Percentiles rank a stretch among this genome's conserved stretches.
Evolutionary conservation across 805 yeast genomes (phyloP).

Genomic region (Candida arabinofermentans): DNA sequence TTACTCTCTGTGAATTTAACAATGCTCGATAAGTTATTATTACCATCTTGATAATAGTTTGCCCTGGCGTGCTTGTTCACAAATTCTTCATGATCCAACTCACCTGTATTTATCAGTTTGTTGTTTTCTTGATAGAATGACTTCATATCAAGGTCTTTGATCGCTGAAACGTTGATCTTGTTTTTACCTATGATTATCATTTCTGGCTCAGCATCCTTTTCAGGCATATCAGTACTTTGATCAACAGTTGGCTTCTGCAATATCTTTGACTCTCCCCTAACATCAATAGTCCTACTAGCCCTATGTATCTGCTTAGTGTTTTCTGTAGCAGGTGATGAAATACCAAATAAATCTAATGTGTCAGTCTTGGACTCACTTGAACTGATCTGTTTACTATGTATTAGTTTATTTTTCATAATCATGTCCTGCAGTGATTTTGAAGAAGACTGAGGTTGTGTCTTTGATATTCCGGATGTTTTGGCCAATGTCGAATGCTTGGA

Average conservation of each 20-base stretch:
- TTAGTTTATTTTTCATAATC: neutral
- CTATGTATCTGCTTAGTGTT: too few relatives aligned
- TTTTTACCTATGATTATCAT: neutral
- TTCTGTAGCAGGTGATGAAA: too few relatives aligned
- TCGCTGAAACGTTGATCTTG: constrained; percentile 11
- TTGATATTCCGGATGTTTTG: neutral
- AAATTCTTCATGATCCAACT: constrained; percentile 24
- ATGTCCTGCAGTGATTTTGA: neutral
- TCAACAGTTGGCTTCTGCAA: too few relatives aligned
- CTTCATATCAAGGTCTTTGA: constrained; percentile 34
- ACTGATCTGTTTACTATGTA: neutral
- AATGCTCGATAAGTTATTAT: constrained; percentile 30
- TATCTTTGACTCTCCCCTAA: too few relatives aligned
- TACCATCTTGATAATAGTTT: constrained; percentile 27
- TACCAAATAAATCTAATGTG: neutral
- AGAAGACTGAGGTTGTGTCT: neutral
- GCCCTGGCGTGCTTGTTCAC: constrained; percentile 18
- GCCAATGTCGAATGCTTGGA: neutral
- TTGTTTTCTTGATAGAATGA: constrained; percentile 35
- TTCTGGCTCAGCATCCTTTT: too few relatives aligned
- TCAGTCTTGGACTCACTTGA: neutral
- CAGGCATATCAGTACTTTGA: too few relatives aligned
- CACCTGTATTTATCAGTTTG: constrained; percentile 29
- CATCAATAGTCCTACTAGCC: too few relatives aligned
- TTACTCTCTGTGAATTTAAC: constrained; percentile 29